These are phyloP conservation scores for Lyophyllum shimeji DNA, from an alignment of 768 basidiomycete species.

Conservation along the genomic window DNA sequence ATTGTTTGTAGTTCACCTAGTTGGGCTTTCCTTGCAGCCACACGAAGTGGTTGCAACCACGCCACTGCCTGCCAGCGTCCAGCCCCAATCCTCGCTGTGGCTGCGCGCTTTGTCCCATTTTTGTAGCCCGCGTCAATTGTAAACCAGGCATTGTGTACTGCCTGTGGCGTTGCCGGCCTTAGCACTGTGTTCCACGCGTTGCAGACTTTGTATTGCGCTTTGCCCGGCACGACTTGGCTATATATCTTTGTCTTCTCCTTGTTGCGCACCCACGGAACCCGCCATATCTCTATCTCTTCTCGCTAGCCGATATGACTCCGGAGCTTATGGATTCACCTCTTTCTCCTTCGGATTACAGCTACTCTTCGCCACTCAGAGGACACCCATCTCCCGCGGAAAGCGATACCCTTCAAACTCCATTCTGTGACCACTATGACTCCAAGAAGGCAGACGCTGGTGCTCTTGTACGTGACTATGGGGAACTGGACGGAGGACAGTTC, in stretches of 20 bases:
- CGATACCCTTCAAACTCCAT: conserved; percentile 41
- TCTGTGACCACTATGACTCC: conserved; percentile 25
- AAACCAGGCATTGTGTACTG: conserved; percentile 11
- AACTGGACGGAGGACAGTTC: background rate
- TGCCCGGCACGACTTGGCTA: conserved; percentile 17
- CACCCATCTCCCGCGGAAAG: conserved; percentile 37
- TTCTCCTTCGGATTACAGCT: conserved; percentile 30
- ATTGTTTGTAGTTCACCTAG: no score
- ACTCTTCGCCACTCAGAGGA: conserved; percentile 25
- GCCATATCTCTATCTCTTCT: conserved; percentile 13
- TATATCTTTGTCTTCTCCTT: conserved; percentile 10
- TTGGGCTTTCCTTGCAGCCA: no score
- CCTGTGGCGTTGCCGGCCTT: conserved; percentile 11
- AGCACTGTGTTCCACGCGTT: background rate
- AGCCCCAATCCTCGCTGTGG: conserved; percentile 15
- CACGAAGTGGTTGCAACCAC: conserved; percentile 16
- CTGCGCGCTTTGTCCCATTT: conserved; percentile 13
- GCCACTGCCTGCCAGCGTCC: conserved; percentile 12
- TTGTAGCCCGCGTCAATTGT: conserved; percentile 13
- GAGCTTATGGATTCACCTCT: conserved; percentile 27
- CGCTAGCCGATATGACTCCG: conserved; percentile 22
- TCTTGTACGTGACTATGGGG: background rate
- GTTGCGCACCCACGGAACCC: conserved; percentile 20
- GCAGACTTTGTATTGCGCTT: conserved; percentile 11
- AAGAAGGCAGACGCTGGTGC: conserved; percentile 3